Conservation (phyloP, 148 eudicot genomes). For the Chenopodium formosanum region DNA sequence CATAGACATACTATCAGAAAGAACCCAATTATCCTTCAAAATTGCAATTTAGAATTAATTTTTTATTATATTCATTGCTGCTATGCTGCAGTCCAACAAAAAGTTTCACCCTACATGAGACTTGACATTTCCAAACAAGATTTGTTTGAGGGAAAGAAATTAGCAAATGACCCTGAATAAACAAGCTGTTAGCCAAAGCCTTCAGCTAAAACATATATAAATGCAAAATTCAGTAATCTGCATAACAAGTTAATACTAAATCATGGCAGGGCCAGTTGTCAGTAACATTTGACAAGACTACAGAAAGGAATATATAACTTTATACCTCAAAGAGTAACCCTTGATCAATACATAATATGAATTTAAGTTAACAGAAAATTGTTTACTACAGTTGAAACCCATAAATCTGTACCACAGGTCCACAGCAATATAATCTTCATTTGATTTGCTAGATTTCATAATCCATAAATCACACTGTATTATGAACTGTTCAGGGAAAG, state of each 20-base stretch:
- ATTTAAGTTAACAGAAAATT: neutral
- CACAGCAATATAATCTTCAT: neutral
- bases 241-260: neutral
- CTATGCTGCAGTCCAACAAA: neutral
- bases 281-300: neutral
- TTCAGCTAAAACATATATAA: neutral
- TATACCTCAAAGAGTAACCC: neutral
- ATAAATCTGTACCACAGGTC: too few relatives aligned
- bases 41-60: neutral
- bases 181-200: neutral
- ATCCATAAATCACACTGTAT: neutral
- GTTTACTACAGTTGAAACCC: neutral
- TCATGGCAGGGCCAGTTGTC: too few relatives aligned
- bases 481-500: neutral
- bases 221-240: neutral
- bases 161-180: neutral
- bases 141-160: neutral
- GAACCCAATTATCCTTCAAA: neutral
- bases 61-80: neutral
- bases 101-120: neutral
- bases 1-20: neutral
- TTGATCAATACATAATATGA: neutral
- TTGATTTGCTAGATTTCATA: neutral
- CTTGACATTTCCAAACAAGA: neutral
- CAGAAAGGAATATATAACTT: neutral